phyloP scores from a whole-genome alignment of 768 basidiomycete species.

The Boletus pseudopeckii region DNA sequence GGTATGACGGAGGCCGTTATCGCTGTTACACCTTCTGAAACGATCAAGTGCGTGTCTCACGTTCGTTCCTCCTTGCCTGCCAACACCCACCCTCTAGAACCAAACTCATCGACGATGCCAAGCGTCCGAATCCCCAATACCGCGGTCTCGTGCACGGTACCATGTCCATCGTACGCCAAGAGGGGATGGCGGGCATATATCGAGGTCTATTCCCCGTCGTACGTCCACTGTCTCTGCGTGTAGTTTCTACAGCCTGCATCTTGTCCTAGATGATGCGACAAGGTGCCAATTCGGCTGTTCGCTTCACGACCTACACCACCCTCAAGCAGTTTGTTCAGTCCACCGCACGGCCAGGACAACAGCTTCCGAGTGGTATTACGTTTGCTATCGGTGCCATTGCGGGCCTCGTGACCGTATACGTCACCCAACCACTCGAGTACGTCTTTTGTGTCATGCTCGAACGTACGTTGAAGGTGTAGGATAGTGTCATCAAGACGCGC shows the following conservation, averaged over 20 bases:
- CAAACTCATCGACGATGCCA: conserved; percentile 93
- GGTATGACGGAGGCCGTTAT: conserved; percentile 91
- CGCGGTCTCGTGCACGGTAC: conserved; percentile 88
- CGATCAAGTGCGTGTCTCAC: conserved; percentile 76
- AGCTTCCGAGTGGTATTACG: conserved; percentile 81
- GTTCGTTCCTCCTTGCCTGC: not conserved
- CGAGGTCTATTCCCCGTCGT: conserved; percentile 93
- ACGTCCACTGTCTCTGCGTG: conserved; percentile 28
- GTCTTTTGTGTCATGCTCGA: conserved; percentile 20
- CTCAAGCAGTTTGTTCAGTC: conserved; percentile 93
- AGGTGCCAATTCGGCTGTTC: conserved; percentile 94
- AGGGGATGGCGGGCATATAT: conserved; percentile 84
- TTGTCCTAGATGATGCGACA: conserved; percentile 84
- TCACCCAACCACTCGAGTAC: conserved; percentile 81
- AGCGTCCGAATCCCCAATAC: conserved; percentile 79
- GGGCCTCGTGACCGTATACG: conserved; percentile 92
- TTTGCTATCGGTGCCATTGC: conserved; percentile 94
- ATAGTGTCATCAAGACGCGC: conserved; percentile 92
- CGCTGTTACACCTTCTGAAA: conserved; percentile 96
- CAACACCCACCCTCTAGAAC: conserved; percentile 55
- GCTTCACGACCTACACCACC: conserved; percentile 93
- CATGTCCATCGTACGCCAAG: conserved; percentile 70
- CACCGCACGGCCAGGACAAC: conserved; percentile 75
- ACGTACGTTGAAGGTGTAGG: not conserved
- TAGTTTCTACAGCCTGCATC: not conserved